A percentile compares a stretch with the other conserved stretches of the same genome.
phyloP scores from a whole-genome alignment of 306 rosid genomes.

The Acacia acuminata region DNA sequence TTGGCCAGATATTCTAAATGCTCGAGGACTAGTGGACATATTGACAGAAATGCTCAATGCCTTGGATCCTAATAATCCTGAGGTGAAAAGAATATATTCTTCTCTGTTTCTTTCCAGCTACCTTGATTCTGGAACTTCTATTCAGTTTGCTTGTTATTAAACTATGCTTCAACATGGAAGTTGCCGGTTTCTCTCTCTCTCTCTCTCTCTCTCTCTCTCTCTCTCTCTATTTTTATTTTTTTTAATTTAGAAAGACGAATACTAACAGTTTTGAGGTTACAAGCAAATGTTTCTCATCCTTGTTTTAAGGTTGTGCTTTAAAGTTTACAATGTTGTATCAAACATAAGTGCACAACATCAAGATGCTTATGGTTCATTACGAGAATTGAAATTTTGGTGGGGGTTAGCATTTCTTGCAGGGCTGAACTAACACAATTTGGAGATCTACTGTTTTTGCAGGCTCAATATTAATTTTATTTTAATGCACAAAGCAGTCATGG shows the following conservation, averaged over 20 bases:
- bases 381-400: neutral
- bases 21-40: slow-evolving; percentile 80
- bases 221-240: too few species aligned
- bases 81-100: slow-evolving; percentile 42
- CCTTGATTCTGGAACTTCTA: slow-evolving; percentile 21
- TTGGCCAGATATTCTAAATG: slow-evolving; percentile 74
- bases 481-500: neutral
- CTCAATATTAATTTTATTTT: neutral
- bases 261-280: too few species aligned
- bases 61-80: slow-evolving; percentile 72
- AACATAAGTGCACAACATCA: neutral
- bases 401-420: neutral
- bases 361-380: too few species aligned
- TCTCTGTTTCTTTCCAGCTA: slow-evolving; percentile 18
- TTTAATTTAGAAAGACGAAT: neutral
- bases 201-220: neutral
- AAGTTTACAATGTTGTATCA: neutral
- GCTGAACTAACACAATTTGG: slow-evolving; percentile 10
- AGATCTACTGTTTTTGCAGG: slow-evolving; percentile 8
- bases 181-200: neutral
- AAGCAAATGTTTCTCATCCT: neutral
- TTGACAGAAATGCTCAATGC: slow-evolving; percentile 90
- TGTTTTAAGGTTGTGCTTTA: neutral
- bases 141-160: slow-evolving; percentile 31
- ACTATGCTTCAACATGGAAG: slow-evolving; percentile 27